A percentile compares a stretch with the other conserved stretches of the same genome.
phyloP scores from a whole-genome alignment of 139 green algal species.

The Choricystis sp. region DNA sequence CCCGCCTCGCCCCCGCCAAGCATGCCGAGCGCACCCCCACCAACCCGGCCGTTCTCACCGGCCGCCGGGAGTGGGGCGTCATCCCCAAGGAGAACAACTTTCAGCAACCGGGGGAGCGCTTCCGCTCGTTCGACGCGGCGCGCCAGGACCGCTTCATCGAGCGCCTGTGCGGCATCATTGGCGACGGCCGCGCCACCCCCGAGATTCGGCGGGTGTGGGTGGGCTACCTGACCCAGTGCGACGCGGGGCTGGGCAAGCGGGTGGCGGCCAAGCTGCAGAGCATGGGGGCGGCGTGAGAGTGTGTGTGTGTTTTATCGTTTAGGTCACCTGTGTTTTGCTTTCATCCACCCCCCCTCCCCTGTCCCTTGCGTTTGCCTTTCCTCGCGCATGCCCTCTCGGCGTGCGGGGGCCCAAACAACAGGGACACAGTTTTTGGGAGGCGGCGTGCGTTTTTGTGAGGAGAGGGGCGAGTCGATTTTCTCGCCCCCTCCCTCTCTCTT shows the following conservation, averaged over 20 bases:
- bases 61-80: slow-evolving; percentile 51
- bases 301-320: not conserved
- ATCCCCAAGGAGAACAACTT: slow-evolving; percentile 96
- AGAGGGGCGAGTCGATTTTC: too few species aligned
- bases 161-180: slow-evolving; percentile 49
- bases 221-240: slow-evolving; percentile 79
- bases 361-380: too few species aligned
- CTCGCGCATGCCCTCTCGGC: too few species aligned
- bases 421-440: too few species aligned
- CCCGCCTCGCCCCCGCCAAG: slow-evolving; percentile 64
- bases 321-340: too few species aligned
- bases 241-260: slow-evolving; percentile 46
- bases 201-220: slow-evolving; percentile 78
- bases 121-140: slow-evolving; percentile 49
- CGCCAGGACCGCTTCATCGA: slow-evolving; percentile 66
- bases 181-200: slow-evolving; percentile 40
- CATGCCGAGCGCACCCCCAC: slow-evolving; percentile 60
- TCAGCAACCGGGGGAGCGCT: slow-evolving; percentile 49
- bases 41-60: slow-evolving; percentile 24
- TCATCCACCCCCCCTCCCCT: too few species aligned
- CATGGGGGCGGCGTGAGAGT: slow-evolving; percentile 12
- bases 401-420: too few species aligned
- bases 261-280: slow-evolving; percentile 58
- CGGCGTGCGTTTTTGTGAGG: too few species aligned
- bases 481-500: too few species aligned